Evolutionary conservation across 257 asterid genomes (phyloP).

Genomic region (Ehretia macrophylla): DNA sequence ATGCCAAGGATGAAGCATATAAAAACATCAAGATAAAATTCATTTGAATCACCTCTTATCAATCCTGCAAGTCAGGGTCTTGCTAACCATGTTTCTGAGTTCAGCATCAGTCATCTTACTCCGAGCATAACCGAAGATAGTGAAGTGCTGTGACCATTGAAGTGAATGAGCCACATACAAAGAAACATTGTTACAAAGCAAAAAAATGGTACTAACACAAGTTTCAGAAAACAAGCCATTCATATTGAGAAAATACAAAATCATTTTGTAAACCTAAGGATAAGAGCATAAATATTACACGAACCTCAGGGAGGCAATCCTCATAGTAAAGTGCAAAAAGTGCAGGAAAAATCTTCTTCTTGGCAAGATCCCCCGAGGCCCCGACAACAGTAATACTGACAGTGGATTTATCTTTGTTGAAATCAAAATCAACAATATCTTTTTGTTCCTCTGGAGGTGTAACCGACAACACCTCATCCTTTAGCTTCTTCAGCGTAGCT

Average conservation of each 20-base stretch:
- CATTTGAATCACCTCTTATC: constrained; percentile 62
- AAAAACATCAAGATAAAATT: constrained; percentile 7
- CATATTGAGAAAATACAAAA: not conserved
- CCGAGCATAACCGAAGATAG: constrained; percentile 92
- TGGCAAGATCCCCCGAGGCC: constrained; percentile 98
- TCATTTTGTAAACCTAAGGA: not conserved
- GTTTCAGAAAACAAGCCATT: constrained; percentile 9
- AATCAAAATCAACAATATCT: constrained; percentile 16
- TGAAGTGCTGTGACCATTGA: constrained; percentile 64
- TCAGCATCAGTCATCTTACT: constrained; percentile 97
- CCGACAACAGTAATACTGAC: constrained; percentile 93
- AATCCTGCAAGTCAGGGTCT: constrained; percentile 93
- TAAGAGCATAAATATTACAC: constrained; percentile 11
- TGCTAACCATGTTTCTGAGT: constrained; percentile 83
- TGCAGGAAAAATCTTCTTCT: constrained; percentile 98
- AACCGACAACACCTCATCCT: constrained; percentile 36
- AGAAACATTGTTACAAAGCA: not conserved
- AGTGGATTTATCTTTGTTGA: constrained; percentile 42
- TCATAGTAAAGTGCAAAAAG: constrained; percentile 98
- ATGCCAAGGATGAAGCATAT: not conserved
- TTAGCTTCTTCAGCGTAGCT: constrained; percentile 36
- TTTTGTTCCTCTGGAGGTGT: constrained; percentile 35
- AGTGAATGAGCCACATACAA: not conserved
- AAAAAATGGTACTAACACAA: not conserved
- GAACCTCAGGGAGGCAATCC: constrained; percentile 90